These are phyloP conservation scores for Aspergillus saccharolyticus DNA, from an alignment of 495 filamentous ascomycete genomes.

Conservation along the genomic window DNA sequence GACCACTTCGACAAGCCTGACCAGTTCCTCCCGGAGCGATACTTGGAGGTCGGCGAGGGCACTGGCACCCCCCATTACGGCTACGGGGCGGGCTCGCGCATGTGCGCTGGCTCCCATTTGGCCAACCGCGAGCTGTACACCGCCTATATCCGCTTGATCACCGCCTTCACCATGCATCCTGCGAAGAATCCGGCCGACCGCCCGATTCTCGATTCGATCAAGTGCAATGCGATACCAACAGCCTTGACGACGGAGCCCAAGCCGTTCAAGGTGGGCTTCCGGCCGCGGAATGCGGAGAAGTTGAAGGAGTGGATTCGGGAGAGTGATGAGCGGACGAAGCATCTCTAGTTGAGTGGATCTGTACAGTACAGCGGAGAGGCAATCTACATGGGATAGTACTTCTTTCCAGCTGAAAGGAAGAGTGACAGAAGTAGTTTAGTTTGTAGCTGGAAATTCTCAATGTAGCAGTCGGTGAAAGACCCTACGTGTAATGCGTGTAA, in stretches of 20 bases:
- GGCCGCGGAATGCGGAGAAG: conserved; percentile 38
- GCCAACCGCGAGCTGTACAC: conserved; percentile 66
- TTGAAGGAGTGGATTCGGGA: conserved; percentile 49
- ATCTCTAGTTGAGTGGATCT: conserved; percentile 41
- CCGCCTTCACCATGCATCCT: conserved; percentile 54
- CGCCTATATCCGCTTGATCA: conserved; percentile 63
- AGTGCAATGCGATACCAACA: conserved; percentile 59
- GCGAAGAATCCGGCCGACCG: conserved; percentile 35
- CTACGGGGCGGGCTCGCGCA: conserved; percentile 65
- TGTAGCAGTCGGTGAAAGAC: too few species aligned
- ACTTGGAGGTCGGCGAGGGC: conserved; percentile 51
- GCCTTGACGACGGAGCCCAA: conserved; percentile 67
- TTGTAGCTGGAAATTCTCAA: too few species aligned
- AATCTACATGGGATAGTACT: too few species aligned
- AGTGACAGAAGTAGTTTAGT: too few species aligned
- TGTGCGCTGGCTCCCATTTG: conserved; percentile 68
- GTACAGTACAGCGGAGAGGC: background rate
- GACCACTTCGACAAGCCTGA: conserved; percentile 57
- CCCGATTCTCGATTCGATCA: conserved; percentile 55
- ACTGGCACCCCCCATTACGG: conserved; percentile 64
- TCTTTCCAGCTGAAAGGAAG: too few species aligned
- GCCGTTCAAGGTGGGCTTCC: conserved; percentile 58
- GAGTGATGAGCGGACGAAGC: conserved; percentile 55
- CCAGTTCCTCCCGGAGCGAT: conserved; percentile 60
- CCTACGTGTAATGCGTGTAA: too few species aligned